These are phyloP conservation scores for Pulicaria dysenterica DNA, from an alignment of 129 eudicot genomes.

Conservation along the genomic window DNA sequence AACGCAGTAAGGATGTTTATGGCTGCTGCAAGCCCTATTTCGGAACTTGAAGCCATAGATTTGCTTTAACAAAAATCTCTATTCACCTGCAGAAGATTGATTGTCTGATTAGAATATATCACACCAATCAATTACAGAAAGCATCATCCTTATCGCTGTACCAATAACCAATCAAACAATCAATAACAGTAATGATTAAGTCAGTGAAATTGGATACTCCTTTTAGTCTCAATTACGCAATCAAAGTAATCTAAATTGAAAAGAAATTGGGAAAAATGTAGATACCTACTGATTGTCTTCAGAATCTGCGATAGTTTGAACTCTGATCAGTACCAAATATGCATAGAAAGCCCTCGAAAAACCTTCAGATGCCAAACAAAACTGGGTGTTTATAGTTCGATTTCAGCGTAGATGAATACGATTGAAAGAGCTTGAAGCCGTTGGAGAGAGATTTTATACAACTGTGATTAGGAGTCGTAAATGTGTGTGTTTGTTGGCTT, in stretches of 20 bases:
- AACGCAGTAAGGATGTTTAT: slow-evolving; percentile 69
- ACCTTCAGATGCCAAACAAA: background rate
- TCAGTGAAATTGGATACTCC: background rate
- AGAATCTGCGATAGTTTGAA: background rate
- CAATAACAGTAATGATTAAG: background rate
- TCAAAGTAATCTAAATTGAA: background rate
- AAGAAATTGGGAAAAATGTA: background rate
- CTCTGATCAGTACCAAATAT: slow-evolving; percentile 10
- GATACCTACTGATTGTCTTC: slow-evolving; percentile 17
- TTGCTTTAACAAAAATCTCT: slow-evolving; percentile 15
- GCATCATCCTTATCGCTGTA: background rate
- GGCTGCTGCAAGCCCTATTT: slow-evolving; percentile 82
- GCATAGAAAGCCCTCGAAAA: background rate
- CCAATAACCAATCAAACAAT: background rate
- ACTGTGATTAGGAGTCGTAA: background rate
- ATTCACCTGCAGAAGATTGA: slow-evolving; percentile 29
- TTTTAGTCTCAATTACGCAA: background rate
- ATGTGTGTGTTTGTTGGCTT: background rate
- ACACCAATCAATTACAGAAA: background rate
- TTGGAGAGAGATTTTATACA: background rate
- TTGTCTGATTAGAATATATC: background rate
- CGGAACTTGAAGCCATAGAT: slow-evolving; percentile 62
- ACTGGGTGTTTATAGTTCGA: slow-evolving; percentile 6
- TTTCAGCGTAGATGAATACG: slow-evolving; percentile 6
- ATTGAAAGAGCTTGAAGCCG: background rate